These are phyloP conservation scores for Malus sieversii DNA, from an alignment of 306 rosid genomes.

Conservation along the genomic window DNA sequence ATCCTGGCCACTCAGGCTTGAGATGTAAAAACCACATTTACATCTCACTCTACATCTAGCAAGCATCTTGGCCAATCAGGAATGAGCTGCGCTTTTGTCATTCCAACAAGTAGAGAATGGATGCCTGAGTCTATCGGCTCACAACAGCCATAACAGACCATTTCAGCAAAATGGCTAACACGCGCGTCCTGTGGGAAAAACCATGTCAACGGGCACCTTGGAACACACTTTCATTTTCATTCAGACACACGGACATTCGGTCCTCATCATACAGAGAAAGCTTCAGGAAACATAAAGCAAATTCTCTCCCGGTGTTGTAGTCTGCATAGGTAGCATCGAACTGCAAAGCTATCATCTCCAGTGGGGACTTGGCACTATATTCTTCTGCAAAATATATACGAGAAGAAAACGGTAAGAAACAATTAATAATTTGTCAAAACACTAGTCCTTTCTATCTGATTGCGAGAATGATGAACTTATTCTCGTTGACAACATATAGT, in stretches of 20 bases:
- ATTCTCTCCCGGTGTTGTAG: constrained; percentile 48
- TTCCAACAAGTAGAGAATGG: too few relatives aligned
- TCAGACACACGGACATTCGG: constrained; percentile 33
- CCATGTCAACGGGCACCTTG: too few relatives aligned
- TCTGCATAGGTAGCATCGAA: constrained; percentile 65
- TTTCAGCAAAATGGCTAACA: too few relatives aligned
- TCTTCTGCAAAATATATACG: constrained; percentile 48
- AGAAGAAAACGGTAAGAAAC: constrained; percentile 10
- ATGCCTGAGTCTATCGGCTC: too few relatives aligned
- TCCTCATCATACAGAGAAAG: constrained; percentile 52
- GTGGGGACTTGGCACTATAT: constrained; percentile 45
- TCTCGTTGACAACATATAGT: not conserved
- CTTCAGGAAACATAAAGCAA: constrained; percentile 55
- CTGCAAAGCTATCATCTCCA: constrained; percentile 73
- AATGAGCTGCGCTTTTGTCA: too few relatives aligned
- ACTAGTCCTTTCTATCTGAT: not conserved
- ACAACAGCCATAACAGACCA: too few relatives aligned
- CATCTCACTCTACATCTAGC: too few relatives aligned
- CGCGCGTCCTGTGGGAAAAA: too few relatives aligned
- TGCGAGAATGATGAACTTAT: not conserved
- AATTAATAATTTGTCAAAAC: not conserved
- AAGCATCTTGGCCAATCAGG: too few relatives aligned
- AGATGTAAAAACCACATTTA: too few relatives aligned
- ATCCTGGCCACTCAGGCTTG: too few relatives aligned
- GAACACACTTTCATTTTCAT: constrained; percentile 16